phyloP scores from a whole-genome alignment of 1,284 basidiomycete genomes.

The Malassezia nana region DNA sequence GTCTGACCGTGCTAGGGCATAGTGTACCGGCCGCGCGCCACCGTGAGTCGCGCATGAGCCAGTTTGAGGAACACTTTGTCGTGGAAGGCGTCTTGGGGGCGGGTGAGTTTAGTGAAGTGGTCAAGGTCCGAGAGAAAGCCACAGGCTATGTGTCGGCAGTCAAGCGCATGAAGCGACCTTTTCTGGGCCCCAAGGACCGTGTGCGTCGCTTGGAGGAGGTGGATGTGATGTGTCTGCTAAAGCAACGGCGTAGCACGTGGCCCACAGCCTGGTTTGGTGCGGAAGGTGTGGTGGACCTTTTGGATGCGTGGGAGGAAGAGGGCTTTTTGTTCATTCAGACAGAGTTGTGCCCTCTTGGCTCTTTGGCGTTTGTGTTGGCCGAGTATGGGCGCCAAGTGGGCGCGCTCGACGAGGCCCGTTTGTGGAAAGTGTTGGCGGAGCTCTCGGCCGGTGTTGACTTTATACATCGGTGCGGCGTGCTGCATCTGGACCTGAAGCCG shows the following conservation, averaged over 20 bases:
- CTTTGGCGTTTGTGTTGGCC: slow-evolving; percentile 80
- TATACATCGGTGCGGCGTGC: slow-evolving; percentile 76
- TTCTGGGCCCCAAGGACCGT: slow-evolving; percentile 76
- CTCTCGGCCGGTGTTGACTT: slow-evolving; percentile 67
- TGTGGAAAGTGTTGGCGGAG: slow-evolving; percentile 95
- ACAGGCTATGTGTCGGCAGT: slow-evolving; percentile 66
- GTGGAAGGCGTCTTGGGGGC: slow-evolving; percentile 73
- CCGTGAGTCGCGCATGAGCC: slow-evolving; percentile 14
- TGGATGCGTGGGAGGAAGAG: slow-evolving; percentile 94
- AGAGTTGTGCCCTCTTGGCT: slow-evolving; percentile 86
- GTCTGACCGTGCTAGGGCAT: background rate
- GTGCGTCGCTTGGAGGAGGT: slow-evolving; percentile 87
- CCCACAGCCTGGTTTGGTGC: slow-evolving; percentile 56
- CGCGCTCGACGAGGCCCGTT: slow-evolving; percentile 79
- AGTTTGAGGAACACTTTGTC: slow-evolving; percentile 55
- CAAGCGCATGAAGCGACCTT: slow-evolving; percentile 79
- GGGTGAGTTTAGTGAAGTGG: slow-evolving; percentile 87
- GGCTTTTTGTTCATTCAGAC: slow-evolving; percentile 83
- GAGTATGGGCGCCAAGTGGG: slow-evolving; percentile 73
- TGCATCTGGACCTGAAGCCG: slow-evolving; percentile 95
- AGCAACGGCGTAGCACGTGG: slow-evolving; percentile 22
- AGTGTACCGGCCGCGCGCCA: slow-evolving; percentile 14
- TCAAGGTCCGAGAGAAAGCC: slow-evolving; percentile 70
- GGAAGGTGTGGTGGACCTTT: slow-evolving; percentile 64
- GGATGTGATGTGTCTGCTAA: slow-evolving; percentile 73